Base-by-base conservation (phyloP, 257 asterid genomes). In the Ocimum tenuiflorum region DNA sequence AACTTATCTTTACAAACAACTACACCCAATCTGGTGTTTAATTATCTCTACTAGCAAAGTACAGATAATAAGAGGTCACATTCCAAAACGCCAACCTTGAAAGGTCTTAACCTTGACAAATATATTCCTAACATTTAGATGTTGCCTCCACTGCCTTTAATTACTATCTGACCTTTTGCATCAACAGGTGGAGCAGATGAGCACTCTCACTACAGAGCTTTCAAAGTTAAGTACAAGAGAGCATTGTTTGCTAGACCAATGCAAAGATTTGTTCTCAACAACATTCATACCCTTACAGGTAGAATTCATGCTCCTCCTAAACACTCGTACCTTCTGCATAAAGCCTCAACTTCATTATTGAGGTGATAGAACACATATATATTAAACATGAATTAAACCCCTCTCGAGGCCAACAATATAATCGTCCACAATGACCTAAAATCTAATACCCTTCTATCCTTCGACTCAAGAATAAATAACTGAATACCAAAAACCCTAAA, bases 161-260 rank as follows among this genome's bases (percentile, higher is more conserved):
- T 60, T 42, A 15, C 61, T n/a, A 22, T 52, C 7, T 22, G 33
- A n/a, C 49, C 29, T 38, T 60, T 10, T 54, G 61, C 13, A 10
- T 73, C 48, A 57, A 69, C 85, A 90, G 97, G 88, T 82, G 61
- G 95, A 87, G 77, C 80, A 76, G 63, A 79, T 82, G 79, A 85
- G 71, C 78, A 65, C 59, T 33, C 61, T 79, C 64, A 70, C 72
- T 12, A 77, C 82, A 2, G 95, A 88, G 58, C 86, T 90, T 65
- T 81, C 90, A 6, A 73, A 81, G 45, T 10, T 77, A 59, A 78
- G 78, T 7, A 73, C 84, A 51, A 74, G 76, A 42, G 95, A 83
- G 69, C 78, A 65, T 61, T 68, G 69, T 60, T 75, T 80, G 75
- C 83, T 90, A 52, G 76, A 74, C 11, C 86, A 86, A 65, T 82